Base-by-base conservation (phyloP, 257 asterid genomes). In the Rehmannia glutinosa region DNA sequence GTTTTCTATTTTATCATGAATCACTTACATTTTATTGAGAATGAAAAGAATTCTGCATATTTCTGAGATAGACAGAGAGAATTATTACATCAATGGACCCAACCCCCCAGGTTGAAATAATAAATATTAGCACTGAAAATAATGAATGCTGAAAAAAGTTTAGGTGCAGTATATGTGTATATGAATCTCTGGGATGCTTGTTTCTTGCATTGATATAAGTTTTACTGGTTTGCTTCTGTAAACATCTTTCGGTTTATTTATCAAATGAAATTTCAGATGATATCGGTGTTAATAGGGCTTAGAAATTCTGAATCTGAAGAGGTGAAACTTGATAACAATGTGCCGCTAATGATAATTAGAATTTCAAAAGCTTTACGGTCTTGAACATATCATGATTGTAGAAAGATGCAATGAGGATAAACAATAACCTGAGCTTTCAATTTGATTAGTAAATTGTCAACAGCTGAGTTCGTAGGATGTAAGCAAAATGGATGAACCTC, bases 401-500 rank as follows among this genome's bases (percentile, higher is more conserved):
- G 27, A 35, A 41, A 36, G 15, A 70, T 64, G 64, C 65, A 66
- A 54, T 28, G 25, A 68, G 60, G 69, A 69, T 65, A 71, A 76
- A 79, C 25, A 46, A 64, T 75, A 72, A 91, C 97, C 97, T 91
- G 93, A 75, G 86, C 84, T 86, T 86, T 88, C 80, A 91, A 58
- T 78, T 90, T 93, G 84, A 86, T 82, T 51, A 93, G 89, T 71
- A 93, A 76, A 84, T 88, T 93, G 78, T 93, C 99, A 72, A 93
- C 92, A 59, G 99, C 97, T 53, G 97, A 85, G 78, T 88, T 93
- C 66, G 99, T 90, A 88, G 69, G 99, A 90, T 19, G 99, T 93
- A 72, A 90, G 97, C 96, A 93, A 85, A 84, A 93, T 87, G 75
- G 99, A 86, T 85, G 92, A 81, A 75, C 95, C 97, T 87, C 99